A percentile compares a stretch with the other conserved stretches of the same genome.
phyloP scores from a whole-genome alignment of 1,284 basidiomycete species.

The Malassezia sp. region DNA sequence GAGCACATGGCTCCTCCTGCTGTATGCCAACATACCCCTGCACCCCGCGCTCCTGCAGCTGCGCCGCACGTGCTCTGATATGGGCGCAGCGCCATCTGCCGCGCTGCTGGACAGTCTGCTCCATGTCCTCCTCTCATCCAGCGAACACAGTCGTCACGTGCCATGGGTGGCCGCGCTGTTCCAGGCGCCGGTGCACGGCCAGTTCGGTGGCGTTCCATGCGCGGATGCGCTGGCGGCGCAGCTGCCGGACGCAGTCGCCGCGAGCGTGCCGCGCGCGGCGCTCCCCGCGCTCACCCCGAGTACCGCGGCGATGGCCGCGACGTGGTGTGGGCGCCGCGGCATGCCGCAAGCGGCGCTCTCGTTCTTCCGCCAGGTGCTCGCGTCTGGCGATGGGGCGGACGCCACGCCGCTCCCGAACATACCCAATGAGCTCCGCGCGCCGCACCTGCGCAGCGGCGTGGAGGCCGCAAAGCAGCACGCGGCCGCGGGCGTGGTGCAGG shows the following conservation, averaged over 20 bases:
- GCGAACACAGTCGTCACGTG: too few species aligned
- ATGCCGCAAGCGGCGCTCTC: not conserved
- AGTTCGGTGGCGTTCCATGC: not conserved
- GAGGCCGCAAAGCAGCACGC: conserved; percentile 8
- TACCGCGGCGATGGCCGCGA: conserved; percentile 8
- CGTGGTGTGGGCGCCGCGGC: conserved; percentile 6
- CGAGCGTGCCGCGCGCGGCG: not conserved
- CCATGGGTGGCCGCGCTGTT: conserved; percentile 8
- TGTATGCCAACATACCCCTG: not conserved
- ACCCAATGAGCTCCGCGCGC: conserved; percentile 3
- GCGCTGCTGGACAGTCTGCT: too few species aligned
- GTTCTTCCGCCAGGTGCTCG: not conserved
- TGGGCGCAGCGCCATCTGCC: not conserved
- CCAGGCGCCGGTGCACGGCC: not conserved
- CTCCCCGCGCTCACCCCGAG: not conserved
- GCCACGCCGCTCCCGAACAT: not conserved
- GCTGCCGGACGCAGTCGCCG: not conserved
- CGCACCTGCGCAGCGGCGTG: not conserved
- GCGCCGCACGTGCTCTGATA: not conserved
- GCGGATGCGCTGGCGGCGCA: not conserved
- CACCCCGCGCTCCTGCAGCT: not conserved
- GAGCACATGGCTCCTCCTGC: not conserved
- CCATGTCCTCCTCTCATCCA: too few species aligned
- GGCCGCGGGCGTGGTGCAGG: conserved; percentile 4
- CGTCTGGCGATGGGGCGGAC: not conserved